Base-by-base conservation (phyloP, 2,329 filamentous ascomycete species). In the Botrytis medusae region DNA sequence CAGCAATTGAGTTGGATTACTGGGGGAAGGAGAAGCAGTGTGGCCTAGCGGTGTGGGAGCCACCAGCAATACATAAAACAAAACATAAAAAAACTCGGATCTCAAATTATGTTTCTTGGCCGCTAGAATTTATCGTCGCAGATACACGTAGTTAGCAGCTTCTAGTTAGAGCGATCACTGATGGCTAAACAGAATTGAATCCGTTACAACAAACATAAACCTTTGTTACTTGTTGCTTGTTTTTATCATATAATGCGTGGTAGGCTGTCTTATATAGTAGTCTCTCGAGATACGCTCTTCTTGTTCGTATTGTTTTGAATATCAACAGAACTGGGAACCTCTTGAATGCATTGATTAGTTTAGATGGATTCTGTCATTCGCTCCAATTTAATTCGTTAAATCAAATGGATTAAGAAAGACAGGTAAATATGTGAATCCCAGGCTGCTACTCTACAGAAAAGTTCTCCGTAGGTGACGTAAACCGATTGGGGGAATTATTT, bases 31-130 rank as follows among this genome's bases (percentile, higher is more conserved):
- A 57, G 48, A 57, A 57, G 37, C n/a, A n/a, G 65, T 32, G 64
- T 68, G 8, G 34, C 65, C 48, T 16, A 48, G 59, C 40, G 54
- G 57, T 61, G 54, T 34, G 59, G 69, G 32, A 48, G 34, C 44
- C 14, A 42, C 69, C 69, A 63, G 44, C 69, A 12, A 48, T 48
- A 72, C 64, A 60, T 34, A 29, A 51, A 67, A 57, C 22, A 72
- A 69, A 60, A 72, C 62, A 59, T 48, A 68, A 72, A 68, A 72
- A 72, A 68, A 68, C 29, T 64, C 63, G 62, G 71, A 46, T 46
- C 40, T 69, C 71, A 72, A 29, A 68, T 51, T 59, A 44, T 61
- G 71, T 72, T 65, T 60, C 62, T 57, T 40, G 22, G 71, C 67
- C 48, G 54, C 48, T 68, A n/a, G 37, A 68, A 18, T 68, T 16